Evolutionary conservation across 352 stramenopile species (phyloP).

Genomic region (Globisporangium echinulatum): DNA sequence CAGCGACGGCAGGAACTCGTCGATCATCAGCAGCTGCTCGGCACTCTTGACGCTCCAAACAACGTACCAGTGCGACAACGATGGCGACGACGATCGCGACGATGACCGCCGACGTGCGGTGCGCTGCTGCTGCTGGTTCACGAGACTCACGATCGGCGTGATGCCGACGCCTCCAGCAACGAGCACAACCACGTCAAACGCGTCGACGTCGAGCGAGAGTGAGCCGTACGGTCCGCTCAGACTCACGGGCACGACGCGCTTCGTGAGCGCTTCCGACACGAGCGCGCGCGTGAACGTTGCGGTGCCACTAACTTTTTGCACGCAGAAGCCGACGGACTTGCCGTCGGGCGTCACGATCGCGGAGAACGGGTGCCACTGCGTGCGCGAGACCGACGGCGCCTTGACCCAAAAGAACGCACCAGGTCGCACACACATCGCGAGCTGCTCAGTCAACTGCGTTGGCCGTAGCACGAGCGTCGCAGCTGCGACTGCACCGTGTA

Average conservation of each 20-base stretch:
- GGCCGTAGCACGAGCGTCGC: constrained; percentile 53
- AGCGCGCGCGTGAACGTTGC: constrained; percentile 48
- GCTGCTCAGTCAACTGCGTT: constrained; percentile 47
- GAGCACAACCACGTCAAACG: constrained; percentile 62
- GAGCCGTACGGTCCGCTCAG: constrained; percentile 69
- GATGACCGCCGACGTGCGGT: constrained; percentile 14
- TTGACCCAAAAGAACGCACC: constrained; percentile 78
- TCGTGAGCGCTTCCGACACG: constrained; percentile 31
- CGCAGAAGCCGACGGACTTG: constrained; percentile 75
- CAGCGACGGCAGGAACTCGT: constrained; percentile 56
- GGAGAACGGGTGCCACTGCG: constrained; percentile 81
- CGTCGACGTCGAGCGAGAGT: constrained; percentile 49
- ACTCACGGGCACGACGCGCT: constrained; percentile 39
- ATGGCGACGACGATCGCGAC: constrained; percentile 24
- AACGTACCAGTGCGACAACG: constrained; percentile 41
- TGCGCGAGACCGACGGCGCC: constrained; percentile 50
- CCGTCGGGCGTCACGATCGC: constrained; percentile 63
- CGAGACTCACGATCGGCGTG: constrained; percentile 64
- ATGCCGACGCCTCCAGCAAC: constrained; percentile 70
- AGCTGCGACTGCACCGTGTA: constrained; percentile 29
- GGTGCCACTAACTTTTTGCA: constrained; percentile 43
- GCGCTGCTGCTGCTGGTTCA: constrained; percentile 63
- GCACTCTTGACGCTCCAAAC: constrained; percentile 57
- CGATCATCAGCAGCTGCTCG: constrained; percentile 67
- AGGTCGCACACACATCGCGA: constrained; percentile 46